phyloP scores from a whole-genome alignment of 1,284 basidiomycete species.

The Mycosarcoma mackinlayi region DNA sequence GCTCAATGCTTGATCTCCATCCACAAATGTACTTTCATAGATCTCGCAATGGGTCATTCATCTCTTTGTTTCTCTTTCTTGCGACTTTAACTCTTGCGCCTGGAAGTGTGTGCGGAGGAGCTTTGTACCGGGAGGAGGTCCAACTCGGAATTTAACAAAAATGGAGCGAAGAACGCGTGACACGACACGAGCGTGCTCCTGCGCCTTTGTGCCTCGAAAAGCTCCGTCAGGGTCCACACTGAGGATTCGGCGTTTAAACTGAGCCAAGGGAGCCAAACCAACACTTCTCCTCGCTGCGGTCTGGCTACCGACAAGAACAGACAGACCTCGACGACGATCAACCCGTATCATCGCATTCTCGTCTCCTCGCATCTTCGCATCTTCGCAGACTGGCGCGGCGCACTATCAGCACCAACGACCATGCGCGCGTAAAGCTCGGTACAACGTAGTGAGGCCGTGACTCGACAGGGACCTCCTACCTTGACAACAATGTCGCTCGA shows the following conservation, averaged over 20 bases:
- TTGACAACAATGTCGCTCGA: conserved; percentile 32
- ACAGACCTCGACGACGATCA: neutral
- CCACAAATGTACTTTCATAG: conserved; percentile 28
- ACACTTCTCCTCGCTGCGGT: too few species aligned
- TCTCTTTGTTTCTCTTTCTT: neutral
- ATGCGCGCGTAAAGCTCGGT: too few species aligned
- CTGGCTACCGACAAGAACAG: too few species aligned
- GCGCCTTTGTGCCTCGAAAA: neutral
- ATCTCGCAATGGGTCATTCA: conserved; percentile 21
- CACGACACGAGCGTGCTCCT: conserved; percentile 33
- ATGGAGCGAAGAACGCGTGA: conserved; percentile 14
- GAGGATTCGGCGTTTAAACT: neutral
- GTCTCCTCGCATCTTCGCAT: neutral
- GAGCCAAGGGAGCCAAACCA: conserved; percentile 16
- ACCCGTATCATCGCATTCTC: neutral
- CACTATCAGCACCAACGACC: too few species aligned
- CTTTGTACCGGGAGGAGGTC: too few species aligned
- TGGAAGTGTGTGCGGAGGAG: neutral
- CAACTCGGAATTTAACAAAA: conserved; percentile 15
- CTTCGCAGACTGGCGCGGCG: neutral
- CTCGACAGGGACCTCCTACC: neutral
- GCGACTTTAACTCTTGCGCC: neutral
- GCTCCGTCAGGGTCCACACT: conserved; percentile 19
- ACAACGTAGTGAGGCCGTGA: neutral
- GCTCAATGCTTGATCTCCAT: conserved; percentile 11